Base-by-base conservation (phyloP, 1,139 yeast species). In the Candida buenavistaensis region DNA sequence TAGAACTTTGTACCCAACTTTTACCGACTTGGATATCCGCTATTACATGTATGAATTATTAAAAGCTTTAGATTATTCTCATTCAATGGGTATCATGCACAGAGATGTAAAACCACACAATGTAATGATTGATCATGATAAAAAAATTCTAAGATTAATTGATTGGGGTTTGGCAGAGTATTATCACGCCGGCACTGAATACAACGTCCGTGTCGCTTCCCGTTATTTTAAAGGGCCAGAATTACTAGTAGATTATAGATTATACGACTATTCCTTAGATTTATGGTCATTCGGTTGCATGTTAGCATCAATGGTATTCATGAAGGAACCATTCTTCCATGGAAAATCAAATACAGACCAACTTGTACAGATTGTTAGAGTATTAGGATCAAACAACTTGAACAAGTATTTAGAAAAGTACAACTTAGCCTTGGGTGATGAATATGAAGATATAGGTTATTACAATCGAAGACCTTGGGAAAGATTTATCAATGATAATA, bases 81-180 rank as follows among this genome's bases (percentile, higher is more conserved):
- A 94, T 62, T 87, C 96, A 5, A 88, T 87, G 88, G 99, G 98
- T 26, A 90, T 94, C 44, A 94, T 94, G 87, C 99, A 94, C 62
- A 74, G 99, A 57, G 99, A 94, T 62, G 98, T 94, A 43, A 94
- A 94, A 61, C 98, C 98, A 19, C 97, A 94, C 57, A 94, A 94
- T 55, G 94, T 94, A 31, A 92, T 94, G 97, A 94, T 94, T 54
- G 98, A 94, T 59, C 97, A 92, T 48, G 78, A 78, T 36, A 72
- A 72, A 47, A 76, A 78, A 50, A 68, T 67, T 41, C 68, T 94
- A 47, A 76, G 97, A 46, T 75, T 94, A 45, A 94, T 94, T 47
- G 99, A 94, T 67, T 94, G 98, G 98, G 99, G 99, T 8, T 71
- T 94, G 40, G 98, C 98, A 3, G 99, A 94, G 60, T 92, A 90